Conservation (phyloP, 2,329 filamentous ascomycete genomes). For the Hypoxylon sp. region DNA sequence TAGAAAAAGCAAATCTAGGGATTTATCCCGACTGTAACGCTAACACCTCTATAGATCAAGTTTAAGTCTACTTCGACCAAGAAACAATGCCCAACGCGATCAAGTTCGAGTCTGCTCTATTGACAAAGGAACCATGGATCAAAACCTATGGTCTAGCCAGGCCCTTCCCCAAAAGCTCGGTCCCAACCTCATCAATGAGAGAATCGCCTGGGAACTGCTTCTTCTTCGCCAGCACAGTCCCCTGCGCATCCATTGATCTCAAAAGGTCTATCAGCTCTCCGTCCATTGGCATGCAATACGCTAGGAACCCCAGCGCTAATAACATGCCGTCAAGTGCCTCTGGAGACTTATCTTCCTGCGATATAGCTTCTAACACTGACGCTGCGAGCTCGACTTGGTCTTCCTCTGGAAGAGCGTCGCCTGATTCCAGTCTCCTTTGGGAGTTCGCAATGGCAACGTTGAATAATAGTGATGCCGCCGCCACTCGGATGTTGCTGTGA, state of each 20-base stretch:
- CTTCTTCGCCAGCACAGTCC: conserved; percentile 72
- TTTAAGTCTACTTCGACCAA: background rate
- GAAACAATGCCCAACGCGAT: background rate
- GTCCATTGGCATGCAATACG: conserved; percentile 77
- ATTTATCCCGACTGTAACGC: background rate
- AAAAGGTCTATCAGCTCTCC: conserved; percentile 87
- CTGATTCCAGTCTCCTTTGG: conserved; percentile 71
- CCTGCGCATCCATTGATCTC: conserved; percentile 80
- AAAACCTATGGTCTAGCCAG: conserved; percentile 57
- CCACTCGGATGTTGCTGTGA: conserved; percentile 81
- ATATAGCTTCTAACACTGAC: conserved; percentile 81
- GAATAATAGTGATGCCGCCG: conserved; percentile 85
- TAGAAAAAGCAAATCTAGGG: background rate
- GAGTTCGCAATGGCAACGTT: conserved; percentile 83
- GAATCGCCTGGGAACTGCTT: conserved; percentile 69
- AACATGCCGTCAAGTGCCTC: conserved; percentile 85
- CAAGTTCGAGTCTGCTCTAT: too few relatives aligned
- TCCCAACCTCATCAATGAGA: conserved; percentile 69
- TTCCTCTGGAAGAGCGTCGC: conserved; percentile 73
- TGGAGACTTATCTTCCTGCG: conserved; percentile 69
- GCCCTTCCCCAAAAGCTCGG: conserved; percentile 67
- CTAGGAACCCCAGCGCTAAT: conserved; percentile 80
- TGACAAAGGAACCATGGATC: too few relatives aligned
- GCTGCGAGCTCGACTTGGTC: conserved; percentile 87
- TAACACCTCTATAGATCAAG: conserved; percentile 7